phyloP scores from a whole-genome alignment of 257 asterid species.

The Forsythia viridissima region DNA sequence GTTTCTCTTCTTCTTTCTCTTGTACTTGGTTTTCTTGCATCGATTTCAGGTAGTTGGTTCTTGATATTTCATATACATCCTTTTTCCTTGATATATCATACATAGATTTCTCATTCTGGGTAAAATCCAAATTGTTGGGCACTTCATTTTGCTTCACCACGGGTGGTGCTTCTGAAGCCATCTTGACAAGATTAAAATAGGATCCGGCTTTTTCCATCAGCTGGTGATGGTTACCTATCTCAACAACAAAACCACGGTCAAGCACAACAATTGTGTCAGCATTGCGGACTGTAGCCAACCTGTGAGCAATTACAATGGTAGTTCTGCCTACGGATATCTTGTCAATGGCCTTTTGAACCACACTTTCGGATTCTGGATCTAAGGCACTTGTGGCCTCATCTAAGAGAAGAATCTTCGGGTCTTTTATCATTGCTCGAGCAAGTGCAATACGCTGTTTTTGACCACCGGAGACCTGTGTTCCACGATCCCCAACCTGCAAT shows the following conservation, averaged over 20 bases:
- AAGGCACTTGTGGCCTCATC: constrained; percentile 94
- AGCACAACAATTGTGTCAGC: constrained; percentile 70
- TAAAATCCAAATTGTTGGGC: constrained; percentile 28
- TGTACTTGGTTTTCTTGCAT: constrained; percentile 27
- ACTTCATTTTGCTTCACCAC: constrained; percentile 23
- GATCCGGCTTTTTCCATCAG: constrained; percentile 64
- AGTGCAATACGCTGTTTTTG: constrained; percentile 85
- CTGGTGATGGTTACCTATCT: constrained; percentile 64
- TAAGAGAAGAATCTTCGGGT: constrained; percentile 66
- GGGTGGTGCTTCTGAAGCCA: constrained; percentile 62
- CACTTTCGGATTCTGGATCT: constrained; percentile 66
- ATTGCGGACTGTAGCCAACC: constrained; percentile 71
- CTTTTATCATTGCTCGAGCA: constrained; percentile 84
- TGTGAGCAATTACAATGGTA: constrained; percentile 72
- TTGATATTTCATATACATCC: constrained; percentile 40
- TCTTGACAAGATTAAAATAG: constrained; percentile 64
- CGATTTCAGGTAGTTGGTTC: constrained; percentile 37
- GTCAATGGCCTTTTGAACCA: constrained; percentile 78
- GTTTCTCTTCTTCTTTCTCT: constrained; percentile 29
- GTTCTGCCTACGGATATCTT: constrained; percentile 69
- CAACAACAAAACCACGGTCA: constrained; percentile 65
- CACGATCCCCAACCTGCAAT: constrained; percentile 76
- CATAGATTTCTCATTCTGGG: constrained; percentile 22
- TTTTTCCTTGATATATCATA: constrained; percentile 23
- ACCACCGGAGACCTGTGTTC: constrained; percentile 82